Evolutionary conservation across 805 yeast species (phyloP), one percentile per base, ranked within the genome.

Genomic region (Wickerhamiella siamensis): DNA sequence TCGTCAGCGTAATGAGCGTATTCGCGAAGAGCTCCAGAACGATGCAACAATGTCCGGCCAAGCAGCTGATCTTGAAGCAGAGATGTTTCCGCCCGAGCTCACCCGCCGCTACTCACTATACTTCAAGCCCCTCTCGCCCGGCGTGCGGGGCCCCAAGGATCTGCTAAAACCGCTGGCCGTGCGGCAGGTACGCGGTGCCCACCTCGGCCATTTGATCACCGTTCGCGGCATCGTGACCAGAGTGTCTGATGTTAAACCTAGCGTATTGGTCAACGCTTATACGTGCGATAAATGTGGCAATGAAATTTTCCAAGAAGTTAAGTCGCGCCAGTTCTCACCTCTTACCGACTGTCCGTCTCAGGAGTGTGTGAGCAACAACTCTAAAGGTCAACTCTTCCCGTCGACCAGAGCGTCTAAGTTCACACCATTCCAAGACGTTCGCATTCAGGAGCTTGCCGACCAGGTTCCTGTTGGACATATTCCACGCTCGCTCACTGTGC

Each of bases 381-480:
- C 80, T 27, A 79, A 79, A 58, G 98, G 98, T 43, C 86, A 83
- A 64, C 68, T 91, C 40, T 84, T 81, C 60, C 82, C 87, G 75
- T 75, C 88, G 36, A 86, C 97, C 10, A 74, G 99, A 53, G 98
- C 98, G 2, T 86, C 96, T 26, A 91, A 91, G 63, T 91, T 93
- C 56, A 71, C 80, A 42, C 83, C 95, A 5, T 91, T 87, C 70
- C 99, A 91, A 65, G 98, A 91, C 55, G 91, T 87, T 43, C 79
- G 83, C 55, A 71, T 91, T 47, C 99, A 91, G 66, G 99, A 91
- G 62, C 66, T 88, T 58, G 83, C 97, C 4, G 79, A 79, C 50
- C 98, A 91, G 64, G 98, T 91, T 15, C 99, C 99, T 1, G 88
- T 87, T 22, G 98, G 98, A 41, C 95, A 88, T 60, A 91, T 91